These are phyloP conservation scores for Auriculariales sp. DNA, from an alignment of 768 basidiomycete species.

Conservation along the genomic window DNA sequence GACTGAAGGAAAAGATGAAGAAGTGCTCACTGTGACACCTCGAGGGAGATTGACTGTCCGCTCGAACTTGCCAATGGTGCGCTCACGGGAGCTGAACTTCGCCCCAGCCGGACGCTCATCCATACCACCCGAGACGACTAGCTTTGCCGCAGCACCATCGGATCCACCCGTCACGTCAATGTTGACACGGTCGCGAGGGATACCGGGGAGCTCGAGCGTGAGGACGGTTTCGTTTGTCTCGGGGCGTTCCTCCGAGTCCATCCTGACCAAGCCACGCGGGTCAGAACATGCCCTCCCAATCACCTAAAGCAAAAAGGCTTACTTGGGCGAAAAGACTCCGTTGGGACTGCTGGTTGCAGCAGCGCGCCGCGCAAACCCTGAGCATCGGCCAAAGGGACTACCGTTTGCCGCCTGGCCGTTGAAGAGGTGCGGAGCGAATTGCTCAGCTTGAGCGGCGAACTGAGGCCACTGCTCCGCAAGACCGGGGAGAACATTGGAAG, in stretches of 20 bases:
- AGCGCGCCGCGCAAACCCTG: background rate
- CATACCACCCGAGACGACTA: background rate
- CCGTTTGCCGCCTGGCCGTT: too few species aligned
- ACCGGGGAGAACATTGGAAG: background rate
- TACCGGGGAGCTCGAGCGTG: background rate
- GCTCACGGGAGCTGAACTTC: background rate
- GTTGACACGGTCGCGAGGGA: background rate
- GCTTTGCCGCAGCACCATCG: background rate
- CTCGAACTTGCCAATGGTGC: background rate
- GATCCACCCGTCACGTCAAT: background rate
- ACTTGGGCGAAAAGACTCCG: background rate
- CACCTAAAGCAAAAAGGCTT: background rate
- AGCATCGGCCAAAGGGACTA: too few species aligned
- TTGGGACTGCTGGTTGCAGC: background rate
- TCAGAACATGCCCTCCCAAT: too few species aligned
- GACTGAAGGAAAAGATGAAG: background rate
- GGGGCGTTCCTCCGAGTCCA: background rate
- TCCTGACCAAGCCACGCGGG: too few species aligned
- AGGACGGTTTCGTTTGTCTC: background rate
- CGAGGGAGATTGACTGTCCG: background rate
- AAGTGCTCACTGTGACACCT: background rate
- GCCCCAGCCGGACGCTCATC: background rate
- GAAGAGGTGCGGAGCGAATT: background rate
- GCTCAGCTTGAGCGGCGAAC: background rate
- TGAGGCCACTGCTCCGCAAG: background rate